Base-by-base conservation (phyloP, 2,329 filamentous ascomycete species). In the Colletotrichum euphorbiae region DNA sequence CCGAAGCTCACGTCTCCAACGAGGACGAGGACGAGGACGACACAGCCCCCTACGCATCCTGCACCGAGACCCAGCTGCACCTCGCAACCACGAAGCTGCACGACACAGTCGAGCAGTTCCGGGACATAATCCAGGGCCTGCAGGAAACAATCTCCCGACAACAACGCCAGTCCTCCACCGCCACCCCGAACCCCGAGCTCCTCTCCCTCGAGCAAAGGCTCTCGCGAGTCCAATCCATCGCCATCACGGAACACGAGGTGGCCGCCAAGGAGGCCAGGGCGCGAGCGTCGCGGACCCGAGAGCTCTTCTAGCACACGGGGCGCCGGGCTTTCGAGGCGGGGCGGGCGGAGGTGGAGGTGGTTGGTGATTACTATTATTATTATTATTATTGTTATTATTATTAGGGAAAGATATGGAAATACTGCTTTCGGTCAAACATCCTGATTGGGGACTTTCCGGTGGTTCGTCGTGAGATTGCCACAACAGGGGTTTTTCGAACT, bases 41-140 rank as follows among this genome's bases (percentile, higher is more conserved):
- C 19, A 9, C 46, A n/a, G 28, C n/a, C 50, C 51, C 51, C n/a
- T 54, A 54, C 33, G 17, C 17, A 24, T 38, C 51, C 12, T 54
- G 33, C 51, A 54, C 51, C 17, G 31, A 11, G 19, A n/a, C 13
- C 33, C 31, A 54, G 51, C 51, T 54, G 31, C 13, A n/a, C 33
- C n/a, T n/a, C 51, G 51, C 51, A 36, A 36, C 31, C 15, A 19
- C 33, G 2, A 33, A 28, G 31, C 51, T 38, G 24, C 17, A 54
- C 50, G 50, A 54, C 51, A 38, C 33, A 21, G n/a, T 19, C 33
- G 33, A 38, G 17, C 31, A 54, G 51, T 54, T 80, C 36, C 77
- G 80, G 57, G 77, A 80, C 48, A 75, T 80, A 45, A 78, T 81
- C 3, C 77, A 78, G 5, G 75, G 77, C 31, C 72, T 77, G 43